Evolutionary conservation across 192 early-diverging fungal species (phyloP), one percentile per base, ranked within the genome.

Genomic region (Podila epigama): DNA sequence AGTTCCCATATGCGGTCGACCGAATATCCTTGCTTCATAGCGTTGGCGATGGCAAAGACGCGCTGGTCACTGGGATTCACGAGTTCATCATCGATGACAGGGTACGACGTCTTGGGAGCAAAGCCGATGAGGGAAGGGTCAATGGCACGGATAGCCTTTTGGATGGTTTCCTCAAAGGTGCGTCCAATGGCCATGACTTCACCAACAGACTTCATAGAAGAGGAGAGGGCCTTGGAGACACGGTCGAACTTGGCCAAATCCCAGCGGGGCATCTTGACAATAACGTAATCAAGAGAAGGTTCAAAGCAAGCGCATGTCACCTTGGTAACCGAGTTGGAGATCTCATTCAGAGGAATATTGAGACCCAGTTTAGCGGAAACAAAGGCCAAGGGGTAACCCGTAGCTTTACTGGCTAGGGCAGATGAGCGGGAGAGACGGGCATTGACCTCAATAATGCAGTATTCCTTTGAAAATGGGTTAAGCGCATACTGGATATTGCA

Each of bases 401-500:
- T 99, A 10, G 97, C 97, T 80, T 99, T 99, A 66, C 93, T 95
- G 16, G 97, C 97, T 25, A 99, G 86, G 13, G 97, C 97, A 18
- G 93, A 94, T 59, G 89, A 91, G 73, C 97, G 89, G 65, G 92
- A 94, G 27, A 99, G 84, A 60, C 97, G 93, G 27, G 97, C 97
- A 71, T 99, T 99, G 72, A 99, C 96, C 86, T 99, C 97, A 68
- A 99, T 99, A 70, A 99, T 94, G 83, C 93, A 93, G 85, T 97
- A 99, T 82, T 99, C 97, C 82, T 93, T 91, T 59, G 89, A 91
- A 54, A 92, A 77, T 16, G 97, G 97, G 85, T 97, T 97, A 42
- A 99, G 87, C 27, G 96, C 96, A 77, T 99, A 99, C 84, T 99
- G 97, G 66, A 99, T 94, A 82, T 99, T 99, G 86, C 97, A 99